Conservation (phyloP, 1,284 basidiomycete species). For the Inonotus obliquus region DNA sequence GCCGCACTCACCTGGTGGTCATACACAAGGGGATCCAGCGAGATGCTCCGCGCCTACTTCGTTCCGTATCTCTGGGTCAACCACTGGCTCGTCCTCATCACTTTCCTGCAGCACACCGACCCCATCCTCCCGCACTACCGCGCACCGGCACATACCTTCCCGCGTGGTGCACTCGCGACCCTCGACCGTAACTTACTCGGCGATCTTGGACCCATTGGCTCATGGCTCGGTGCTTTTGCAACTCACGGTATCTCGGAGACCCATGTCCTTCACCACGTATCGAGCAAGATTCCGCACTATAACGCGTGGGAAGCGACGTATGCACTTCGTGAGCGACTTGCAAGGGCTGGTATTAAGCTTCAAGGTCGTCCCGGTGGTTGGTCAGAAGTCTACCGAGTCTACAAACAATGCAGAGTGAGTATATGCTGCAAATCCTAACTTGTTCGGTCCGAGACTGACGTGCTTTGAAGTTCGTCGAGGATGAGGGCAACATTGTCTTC, state of each 20-base stretch:
- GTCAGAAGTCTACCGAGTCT: constrained; percentile 74
- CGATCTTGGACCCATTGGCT: constrained; percentile 68
- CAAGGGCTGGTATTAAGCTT: constrained; percentile 52
- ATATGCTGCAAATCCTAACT: background rate
- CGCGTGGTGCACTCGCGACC: constrained; percentile 91
- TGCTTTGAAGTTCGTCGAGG: constrained; percentile 74
- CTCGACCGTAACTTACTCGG: constrained; percentile 88
- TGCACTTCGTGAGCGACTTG: constrained; percentile 81
- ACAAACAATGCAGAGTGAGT: constrained; percentile 66
- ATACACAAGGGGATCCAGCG: constrained; percentile 64
- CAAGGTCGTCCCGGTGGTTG: constrained; percentile 70
- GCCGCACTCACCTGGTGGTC: constrained; percentile 56
- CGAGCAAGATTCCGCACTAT: constrained; percentile 93
- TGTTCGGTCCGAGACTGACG: constrained; percentile 21
- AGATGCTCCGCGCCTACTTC: constrained; percentile 80
- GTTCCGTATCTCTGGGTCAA: constrained; percentile 89
- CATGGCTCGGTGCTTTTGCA: constrained; percentile 73
- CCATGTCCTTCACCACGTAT: constrained; percentile 87
- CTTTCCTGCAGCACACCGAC: constrained; percentile 98
- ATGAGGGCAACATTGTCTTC: constrained; percentile 87
- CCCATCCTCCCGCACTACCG: constrained; percentile 94
- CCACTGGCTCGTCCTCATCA: constrained; percentile 91
- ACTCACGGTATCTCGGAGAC: constrained; percentile 92
- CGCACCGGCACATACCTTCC: constrained; percentile 87
- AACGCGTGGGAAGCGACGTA: constrained; percentile 91